phyloP scores from a whole-genome alignment of 257 asterid genomes.

The Oldenlandia corymbosa region DNA sequence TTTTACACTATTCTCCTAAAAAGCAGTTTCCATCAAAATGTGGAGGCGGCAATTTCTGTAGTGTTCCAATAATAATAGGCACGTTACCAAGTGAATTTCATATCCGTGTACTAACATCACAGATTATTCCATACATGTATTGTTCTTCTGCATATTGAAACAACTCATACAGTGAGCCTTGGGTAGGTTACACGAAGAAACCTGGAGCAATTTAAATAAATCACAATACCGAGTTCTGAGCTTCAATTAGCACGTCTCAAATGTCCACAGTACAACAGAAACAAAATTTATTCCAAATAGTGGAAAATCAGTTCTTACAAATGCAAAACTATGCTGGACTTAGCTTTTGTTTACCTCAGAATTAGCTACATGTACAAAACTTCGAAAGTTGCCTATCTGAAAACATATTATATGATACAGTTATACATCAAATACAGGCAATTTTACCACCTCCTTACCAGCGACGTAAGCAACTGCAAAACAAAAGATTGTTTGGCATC shows the following conservation, averaged over 20 bases:
- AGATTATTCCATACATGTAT: no score
- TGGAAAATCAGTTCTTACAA: not conserved
- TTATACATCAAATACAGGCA: not conserved
- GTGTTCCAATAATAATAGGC: no score
- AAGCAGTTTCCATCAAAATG: no score
- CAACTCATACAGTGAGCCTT: not conserved
- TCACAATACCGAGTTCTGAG: not conserved
- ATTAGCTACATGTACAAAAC: slow-evolving; percentile 21
- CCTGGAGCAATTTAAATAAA: not conserved
- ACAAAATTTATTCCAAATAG: no score
- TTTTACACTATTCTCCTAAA: no score
- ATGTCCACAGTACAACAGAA: not conserved
- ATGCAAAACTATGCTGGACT: not conserved
- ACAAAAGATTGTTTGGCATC: slow-evolving; percentile 15
- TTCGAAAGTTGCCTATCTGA: slow-evolving; percentile 22
- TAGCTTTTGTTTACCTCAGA: slow-evolving; percentile 7
- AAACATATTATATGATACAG: slow-evolving; percentile 11
- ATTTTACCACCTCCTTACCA: slow-evolving; percentile 82
- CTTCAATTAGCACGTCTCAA: not conserved
- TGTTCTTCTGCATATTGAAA: not conserved
- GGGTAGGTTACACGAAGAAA: not conserved
- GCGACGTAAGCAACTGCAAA: slow-evolving; percentile 75
- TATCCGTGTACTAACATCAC: no score
- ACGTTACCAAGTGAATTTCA: no score
- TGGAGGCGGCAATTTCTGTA: no score